These are phyloP conservation scores for Tylopilus cervinicoccineus DNA, from an alignment of 768 basidiomycete genomes.

Conservation along the genomic window DNA sequence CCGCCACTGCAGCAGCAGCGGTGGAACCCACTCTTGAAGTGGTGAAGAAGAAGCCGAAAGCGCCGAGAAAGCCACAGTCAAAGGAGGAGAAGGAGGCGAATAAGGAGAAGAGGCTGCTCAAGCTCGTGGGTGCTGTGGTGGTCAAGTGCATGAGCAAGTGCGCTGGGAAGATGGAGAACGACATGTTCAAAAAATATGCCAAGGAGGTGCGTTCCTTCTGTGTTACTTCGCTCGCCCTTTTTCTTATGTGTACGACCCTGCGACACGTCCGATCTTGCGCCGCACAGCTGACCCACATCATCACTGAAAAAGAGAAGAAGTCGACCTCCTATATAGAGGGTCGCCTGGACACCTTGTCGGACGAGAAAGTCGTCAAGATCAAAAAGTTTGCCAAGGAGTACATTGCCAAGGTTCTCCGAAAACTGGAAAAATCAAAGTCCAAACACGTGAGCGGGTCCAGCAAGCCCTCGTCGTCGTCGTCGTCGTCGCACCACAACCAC, in stretches of 20 bases:
- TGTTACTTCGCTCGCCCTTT: neutral
- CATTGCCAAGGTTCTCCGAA: slow-evolving; percentile 72
- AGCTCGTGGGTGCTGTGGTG: slow-evolving; percentile 84
- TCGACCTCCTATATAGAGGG: slow-evolving; percentile 73
- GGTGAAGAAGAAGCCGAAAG: slow-evolving; percentile 27
- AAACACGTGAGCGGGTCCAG: slow-evolving; percentile 14
- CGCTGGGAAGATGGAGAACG: slow-evolving; percentile 65
- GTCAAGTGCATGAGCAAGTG: slow-evolving; percentile 94
- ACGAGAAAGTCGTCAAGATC: slow-evolving; percentile 86
- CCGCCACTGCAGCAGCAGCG: slow-evolving; percentile 7
- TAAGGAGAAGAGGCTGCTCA: slow-evolving; percentile 79
- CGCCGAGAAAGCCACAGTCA: slow-evolving; percentile 38
- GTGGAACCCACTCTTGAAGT: slow-evolving; percentile 12
- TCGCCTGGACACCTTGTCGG: slow-evolving; percentile 69
- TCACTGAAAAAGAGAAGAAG: slow-evolving; percentile 96
- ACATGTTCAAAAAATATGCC: slow-evolving; percentile 91
- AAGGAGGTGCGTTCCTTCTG: slow-evolving; percentile 65
- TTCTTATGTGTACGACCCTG: slow-evolving; percentile 3
- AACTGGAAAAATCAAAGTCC: slow-evolving; percentile 46
- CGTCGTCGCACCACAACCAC: slow-evolving; percentile 17
- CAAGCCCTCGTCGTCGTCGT: slow-evolving; percentile 16
- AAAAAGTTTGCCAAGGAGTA: slow-evolving; percentile 93
- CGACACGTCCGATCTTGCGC: slow-evolving; percentile 1
- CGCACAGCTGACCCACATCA: slow-evolving; percentile 72
- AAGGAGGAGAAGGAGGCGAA: slow-evolving; percentile 59